Base-by-base conservation (phyloP, 2,329 filamentous ascomycete species). In the Thielaviopsis cerberus region DNA sequence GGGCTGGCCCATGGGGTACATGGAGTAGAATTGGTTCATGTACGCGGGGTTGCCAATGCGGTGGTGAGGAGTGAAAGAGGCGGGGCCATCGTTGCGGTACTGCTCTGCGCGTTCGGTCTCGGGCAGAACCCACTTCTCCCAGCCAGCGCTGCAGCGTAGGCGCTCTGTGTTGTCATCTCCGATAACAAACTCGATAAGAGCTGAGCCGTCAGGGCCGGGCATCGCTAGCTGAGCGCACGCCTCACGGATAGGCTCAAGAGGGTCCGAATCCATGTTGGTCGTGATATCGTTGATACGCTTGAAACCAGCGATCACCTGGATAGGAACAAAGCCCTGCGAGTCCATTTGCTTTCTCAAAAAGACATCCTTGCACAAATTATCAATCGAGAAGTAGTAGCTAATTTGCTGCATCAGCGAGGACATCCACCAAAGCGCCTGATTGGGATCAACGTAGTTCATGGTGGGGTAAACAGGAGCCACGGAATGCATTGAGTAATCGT, bases 351-450 rank as follows among this genome's bases (percentile, higher is more conserved):
- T 83, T 59, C 92, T 84, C 60, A 98, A 76, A 70, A 82, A 97
- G 66, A 87, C 77, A 66, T 98, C 92, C 71, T 95, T 96, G 76
- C 88, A 86, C 54, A 97, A 77, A 68, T 98, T 98, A 66, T 96
- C 87, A 26, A 95, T 79, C 0, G 91, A 97, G 72, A 98, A 95
- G 71, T 98, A 98, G 73, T 96, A 98, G 66, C 95, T 88, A 41
- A 89, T 78, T 66, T 78, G 73, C 63, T 67, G 68, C 57, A 71
- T 74, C 54, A 80, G 67, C 17, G 55, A 59, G 4, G 54, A 68
- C 73, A 78, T 73, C 79, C 67, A 53, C 27, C 57, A 61, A 15
- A 56, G 27, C 27, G 48, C 52, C 45, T 59, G 58, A 55, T 48
- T 58, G 10, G 60, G 55, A 22, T 60, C 57, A n/a, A 57, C 51